Evolutionary conservation across 2,329 filamentous ascomycete genomes (phyloP).

Genomic region (Pseudogymnoascus destructans): DNA sequence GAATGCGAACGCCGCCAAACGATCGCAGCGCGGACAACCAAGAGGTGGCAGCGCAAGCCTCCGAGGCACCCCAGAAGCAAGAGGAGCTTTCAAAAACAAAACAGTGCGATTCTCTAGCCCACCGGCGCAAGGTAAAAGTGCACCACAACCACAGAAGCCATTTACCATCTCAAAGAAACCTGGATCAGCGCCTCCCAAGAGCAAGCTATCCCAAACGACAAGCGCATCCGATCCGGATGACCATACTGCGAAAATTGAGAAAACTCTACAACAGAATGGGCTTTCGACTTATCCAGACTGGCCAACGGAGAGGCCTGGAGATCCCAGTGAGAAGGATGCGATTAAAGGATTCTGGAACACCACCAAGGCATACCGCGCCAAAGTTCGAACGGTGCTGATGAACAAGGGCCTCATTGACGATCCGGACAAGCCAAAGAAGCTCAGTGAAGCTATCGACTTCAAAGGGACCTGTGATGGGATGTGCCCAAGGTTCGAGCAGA

Average conservation of each 20-base stretch:
- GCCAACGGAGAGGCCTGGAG: constrained; percentile 39
- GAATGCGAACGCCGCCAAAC: constrained; percentile 25
- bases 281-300: constrained; percentile 32
- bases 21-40: constrained; percentile 19
- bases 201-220: constrained; percentile 7
- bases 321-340: constrained; percentile 35
- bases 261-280: constrained; percentile 40
- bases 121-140: background rate
- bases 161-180: constrained; percentile 8
- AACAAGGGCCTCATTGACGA: constrained; percentile 50
- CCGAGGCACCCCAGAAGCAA: constrained; percentile 17
- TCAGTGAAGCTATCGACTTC: constrained; percentile 52
- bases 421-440: constrained; percentile 46
- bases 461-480: constrained; percentile 57
- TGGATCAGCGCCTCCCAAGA: background rate
- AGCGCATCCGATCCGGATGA: constrained; percentile 9
- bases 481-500: constrained; percentile 55
- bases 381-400: constrained; percentile 43
- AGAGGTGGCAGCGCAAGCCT: constrained; percentile 16
- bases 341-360: constrained; percentile 43
- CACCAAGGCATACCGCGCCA: constrained; percentile 44
- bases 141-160: background rate
- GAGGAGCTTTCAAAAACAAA: constrained; percentile 17
- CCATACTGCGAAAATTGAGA: constrained; percentile 37
- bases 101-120: constrained; percentile 20